Evolutionary conservation across 1,284 basidiomycete species (phyloP).

Genomic region (Ganoderma multipileum): DNA sequence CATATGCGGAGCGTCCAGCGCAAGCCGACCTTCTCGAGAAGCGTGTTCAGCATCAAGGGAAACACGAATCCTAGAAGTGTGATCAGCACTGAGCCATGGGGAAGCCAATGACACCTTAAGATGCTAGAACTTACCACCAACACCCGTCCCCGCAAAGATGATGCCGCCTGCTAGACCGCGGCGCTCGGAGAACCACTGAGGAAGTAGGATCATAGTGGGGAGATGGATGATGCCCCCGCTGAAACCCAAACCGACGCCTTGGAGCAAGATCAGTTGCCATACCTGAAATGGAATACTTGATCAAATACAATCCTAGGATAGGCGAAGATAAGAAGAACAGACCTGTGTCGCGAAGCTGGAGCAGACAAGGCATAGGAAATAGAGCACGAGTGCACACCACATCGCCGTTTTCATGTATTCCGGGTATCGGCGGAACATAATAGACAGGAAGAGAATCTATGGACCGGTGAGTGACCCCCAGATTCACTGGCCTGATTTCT

Average conservation of each 20-base stretch:
- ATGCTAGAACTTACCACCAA: slow-evolving; percentile 32
- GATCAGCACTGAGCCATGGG: background rate
- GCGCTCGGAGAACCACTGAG: slow-evolving; percentile 34
- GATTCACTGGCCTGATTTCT: background rate
- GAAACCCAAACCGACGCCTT: slow-evolving; percentile 37
- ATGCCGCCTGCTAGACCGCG: slow-evolving; percentile 38
- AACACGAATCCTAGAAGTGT: slow-evolving; percentile 33
- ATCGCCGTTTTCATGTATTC: slow-evolving; percentile 35
- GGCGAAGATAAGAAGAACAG: accelerated
- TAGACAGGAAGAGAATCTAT: slow-evolving; percentile 33
- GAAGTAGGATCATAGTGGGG: slow-evolving; percentile 34
- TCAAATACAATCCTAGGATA: too few relatives aligned
- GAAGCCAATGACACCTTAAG: too few relatives aligned
- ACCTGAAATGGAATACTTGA: slow-evolving; percentile 23
- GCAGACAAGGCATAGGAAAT: slow-evolving; percentile 31
- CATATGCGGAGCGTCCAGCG: slow-evolving; percentile 39
- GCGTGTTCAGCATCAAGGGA: slow-evolving; percentile 36
- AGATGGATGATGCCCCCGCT: slow-evolving; percentile 36
- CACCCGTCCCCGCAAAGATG: slow-evolving; percentile 39
- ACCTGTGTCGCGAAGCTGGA: slow-evolving; percentile 39
- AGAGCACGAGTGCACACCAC: slow-evolving; percentile 33
- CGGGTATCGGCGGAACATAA: slow-evolving; percentile 36
- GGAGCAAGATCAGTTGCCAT: slow-evolving; percentile 37
- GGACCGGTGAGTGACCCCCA: background rate
- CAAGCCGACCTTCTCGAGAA: slow-evolving; percentile 35